Conservation (phyloP, 2,329 filamentous ascomycete species). For the Seiridium cupressi region DNA sequence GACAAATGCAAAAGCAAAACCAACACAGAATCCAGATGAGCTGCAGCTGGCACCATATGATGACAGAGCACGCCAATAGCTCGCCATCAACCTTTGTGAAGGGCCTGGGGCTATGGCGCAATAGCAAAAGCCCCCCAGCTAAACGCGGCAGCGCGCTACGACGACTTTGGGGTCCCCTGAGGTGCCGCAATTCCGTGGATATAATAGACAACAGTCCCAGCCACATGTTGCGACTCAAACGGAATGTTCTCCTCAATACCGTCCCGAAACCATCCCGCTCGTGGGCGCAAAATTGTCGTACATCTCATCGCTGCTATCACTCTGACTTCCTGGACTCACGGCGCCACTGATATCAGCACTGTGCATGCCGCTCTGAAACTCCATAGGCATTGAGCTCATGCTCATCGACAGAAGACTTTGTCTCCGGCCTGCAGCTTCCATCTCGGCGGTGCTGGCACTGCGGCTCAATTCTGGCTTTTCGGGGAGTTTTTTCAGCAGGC, state of each 20-base stretch:
- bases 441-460: slow-evolving; percentile 47
- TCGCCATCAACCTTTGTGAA: slow-evolving; percentile 3
- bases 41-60: background rate
- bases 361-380: slow-evolving; percentile 40
- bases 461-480: slow-evolving; percentile 68
- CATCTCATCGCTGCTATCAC: slow-evolving; percentile 56
- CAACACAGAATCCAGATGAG: background rate
- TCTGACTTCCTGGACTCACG: slow-evolving; percentile 49
- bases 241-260: too few relatives aligned
- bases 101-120: slow-evolving; percentile 5
- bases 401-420: slow-evolving; percentile 27
- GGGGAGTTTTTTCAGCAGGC: slow-evolving; percentile 66
- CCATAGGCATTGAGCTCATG: slow-evolving; percentile 22
- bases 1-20: slow-evolving; percentile 8
- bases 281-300: slow-evolving; percentile 43
- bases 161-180: too few relatives aligned
- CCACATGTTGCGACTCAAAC: too few relatives aligned
- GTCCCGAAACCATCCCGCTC: slow-evolving; percentile 26
- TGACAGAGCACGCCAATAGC: slow-evolving; percentile 10
- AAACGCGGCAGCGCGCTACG: background rate
- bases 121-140: background rate
- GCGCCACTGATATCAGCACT: slow-evolving; percentile 48
- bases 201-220: too few relatives aligned
- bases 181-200: too few relatives aligned
- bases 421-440: slow-evolving; percentile 34